Evolutionary conservation across 73 alveolate species (phyloP).

Genomic region (Paramecium octaurelia): DNA sequence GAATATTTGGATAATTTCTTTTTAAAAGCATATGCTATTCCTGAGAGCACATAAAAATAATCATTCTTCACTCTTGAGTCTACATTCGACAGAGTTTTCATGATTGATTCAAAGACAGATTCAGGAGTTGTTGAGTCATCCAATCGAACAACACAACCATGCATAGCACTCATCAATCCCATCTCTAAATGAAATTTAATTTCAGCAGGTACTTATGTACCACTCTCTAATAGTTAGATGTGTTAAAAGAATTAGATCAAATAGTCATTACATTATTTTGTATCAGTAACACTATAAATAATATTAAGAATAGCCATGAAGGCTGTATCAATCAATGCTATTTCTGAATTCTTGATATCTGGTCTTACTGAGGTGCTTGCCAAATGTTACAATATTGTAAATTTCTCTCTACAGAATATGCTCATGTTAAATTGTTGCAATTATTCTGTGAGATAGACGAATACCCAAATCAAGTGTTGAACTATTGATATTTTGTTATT

Average conservation of each 20-base stretch:
- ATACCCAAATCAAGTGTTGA: background rate
- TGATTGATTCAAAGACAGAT: background rate
- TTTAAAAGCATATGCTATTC: background rate
- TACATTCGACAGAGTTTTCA: background rate
- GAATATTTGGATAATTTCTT: background rate
- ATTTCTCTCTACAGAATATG: background rate
- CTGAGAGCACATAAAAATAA: background rate
- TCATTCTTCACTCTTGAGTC: background rate
- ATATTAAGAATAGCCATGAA: constrained; percentile 33
- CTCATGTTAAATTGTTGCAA: background rate
- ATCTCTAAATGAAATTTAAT: background rate
- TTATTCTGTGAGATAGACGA: background rate
- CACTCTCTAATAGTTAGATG: background rate
- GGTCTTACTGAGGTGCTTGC: constrained; percentile 3
- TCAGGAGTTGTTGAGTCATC: background rate
- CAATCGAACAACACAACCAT: constrained; percentile 37
- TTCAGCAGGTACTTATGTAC: background rate
- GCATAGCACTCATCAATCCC: constrained; percentile 38
- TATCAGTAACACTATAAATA: background rate
- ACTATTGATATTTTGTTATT: background rate
- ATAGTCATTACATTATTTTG: background rate
- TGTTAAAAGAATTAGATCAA: background rate
- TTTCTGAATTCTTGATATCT: background rate
- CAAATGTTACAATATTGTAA: background rate
- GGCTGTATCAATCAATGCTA: background rate